Evolutionary conservation across 352 stramenopile genomes (phyloP), one percentile per base, ranked within the genome.

Genomic region (Phytophthora meadii): DNA sequence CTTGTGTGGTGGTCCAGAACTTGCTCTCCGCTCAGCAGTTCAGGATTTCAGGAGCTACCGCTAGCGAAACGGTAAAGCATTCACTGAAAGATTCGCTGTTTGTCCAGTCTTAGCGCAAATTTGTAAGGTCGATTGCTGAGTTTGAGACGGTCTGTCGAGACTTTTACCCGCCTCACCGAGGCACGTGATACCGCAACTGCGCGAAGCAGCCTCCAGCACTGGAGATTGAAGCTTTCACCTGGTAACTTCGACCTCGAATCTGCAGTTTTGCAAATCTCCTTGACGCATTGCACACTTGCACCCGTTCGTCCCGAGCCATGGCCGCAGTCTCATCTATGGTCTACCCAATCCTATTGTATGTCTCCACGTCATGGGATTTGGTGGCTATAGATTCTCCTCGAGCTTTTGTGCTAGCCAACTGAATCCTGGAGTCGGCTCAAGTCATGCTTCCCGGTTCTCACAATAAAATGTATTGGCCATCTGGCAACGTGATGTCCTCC

Each of bases 181-280:
- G 54, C 19, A 36, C 17, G 11, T 28, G 17, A 53, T n/a, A 61
- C 17, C 39, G 39, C 22, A 64, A 30, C 32, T 8, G 42, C 24
- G 12, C 39, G 41, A 56, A 36, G 6, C 41, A 17, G 24, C 32
- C 30, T 45, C 37, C 27, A 28, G 14, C 42, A 41, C 11, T 14
- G 22, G 30, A 17, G 36, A 36, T 39, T 57, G 37, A 47, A 48
- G 24, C 15, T 27, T 30, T 11, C 28, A 19, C 22, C 45, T 17
- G n/a, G 30, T 46, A 57, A 60, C 42, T 62, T 56, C 50, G 60
- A 62, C 44, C 19, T 61, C 22, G 61, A 64, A 69, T 58, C 61
- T 64, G 30, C 27, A 40, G 28, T 42, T 15, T 34, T 57, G 45
- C 53, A 68, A 61, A 64, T 68, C 36, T 22, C 19, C 40, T 45